Percentiles rank a stretch among this genome's conserved stretches.
Evolutionary conservation across 2,329 filamentous ascomycete species (phyloP).

Genomic region (Myriosclerotinia duriaeana): DNA sequence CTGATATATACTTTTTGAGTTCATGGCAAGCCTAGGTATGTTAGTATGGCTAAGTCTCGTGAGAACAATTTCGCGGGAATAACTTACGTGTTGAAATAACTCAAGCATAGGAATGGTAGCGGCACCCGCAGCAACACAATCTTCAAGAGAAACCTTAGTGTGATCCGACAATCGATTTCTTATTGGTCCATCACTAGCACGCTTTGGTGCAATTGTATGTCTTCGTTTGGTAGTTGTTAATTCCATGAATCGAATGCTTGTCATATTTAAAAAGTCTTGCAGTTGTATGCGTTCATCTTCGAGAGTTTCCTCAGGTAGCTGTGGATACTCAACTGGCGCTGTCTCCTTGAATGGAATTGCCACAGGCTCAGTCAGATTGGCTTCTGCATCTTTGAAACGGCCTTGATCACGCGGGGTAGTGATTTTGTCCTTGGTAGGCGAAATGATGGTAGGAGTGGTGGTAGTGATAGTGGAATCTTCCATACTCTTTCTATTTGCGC

Average conservation of each 20-base stretch:
- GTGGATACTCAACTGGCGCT: constrained; percentile 49
- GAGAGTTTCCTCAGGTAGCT: constrained; percentile 42
- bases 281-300: constrained; percentile 68
- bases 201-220: constrained; percentile 69
- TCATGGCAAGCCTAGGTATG: constrained; percentile 73
- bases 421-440: constrained; percentile 49
- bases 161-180: constrained; percentile 41
- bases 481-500: constrained; percentile 50
- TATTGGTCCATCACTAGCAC: constrained; percentile 41
- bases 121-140: constrained; percentile 81
- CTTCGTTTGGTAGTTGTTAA: constrained; percentile 92
- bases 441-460: constrained; percentile 47
- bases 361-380: constrained; percentile 43
- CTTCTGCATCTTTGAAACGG: constrained; percentile 55
- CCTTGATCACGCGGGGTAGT: constrained; percentile 58
- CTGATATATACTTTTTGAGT: constrained; percentile 93
- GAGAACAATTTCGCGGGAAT: not conserved
- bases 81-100: constrained; percentile 80
- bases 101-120: constrained; percentile 92
- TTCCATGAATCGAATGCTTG: constrained; percentile 97
- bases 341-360: constrained; percentile 47
- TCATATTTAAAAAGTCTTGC: constrained; percentile 91
- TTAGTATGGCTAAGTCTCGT: constrained; percentile 34
- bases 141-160: constrained; percentile 60
- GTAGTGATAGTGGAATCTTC: constrained; percentile 43